A percentile compares a stretch with the other conserved stretches of the same genome.
phyloP scores from a whole-genome alignment of 768 basidiomycete species.

The Fistulinella prunicolor region DNA sequence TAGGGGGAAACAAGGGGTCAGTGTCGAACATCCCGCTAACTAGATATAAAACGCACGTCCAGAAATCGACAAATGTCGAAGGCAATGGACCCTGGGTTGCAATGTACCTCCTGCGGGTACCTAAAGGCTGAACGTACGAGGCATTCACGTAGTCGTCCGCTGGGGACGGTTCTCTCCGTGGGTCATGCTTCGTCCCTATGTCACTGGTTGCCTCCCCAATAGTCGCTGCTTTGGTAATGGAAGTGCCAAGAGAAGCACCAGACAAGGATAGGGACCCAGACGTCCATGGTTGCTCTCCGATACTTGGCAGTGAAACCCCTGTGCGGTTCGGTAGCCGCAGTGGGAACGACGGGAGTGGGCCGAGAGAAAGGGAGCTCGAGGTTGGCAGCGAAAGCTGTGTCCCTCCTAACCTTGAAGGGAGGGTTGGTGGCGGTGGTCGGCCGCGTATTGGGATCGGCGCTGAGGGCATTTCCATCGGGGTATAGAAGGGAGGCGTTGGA shows the following conservation, averaged over 20 bases:
- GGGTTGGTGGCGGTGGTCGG: conserved; percentile 4
- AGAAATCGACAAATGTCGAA: conserved; percentile 89
- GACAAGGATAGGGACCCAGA: conserved; percentile 3
- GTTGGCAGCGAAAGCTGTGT: conserved; percentile 2
- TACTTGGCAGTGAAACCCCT: conserved; percentile 13
- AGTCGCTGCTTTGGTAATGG: neutral
- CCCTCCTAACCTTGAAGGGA: conserved; percentile 8
- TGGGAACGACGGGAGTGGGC: conserved; percentile 11
- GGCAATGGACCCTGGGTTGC: conserved; percentile 95
- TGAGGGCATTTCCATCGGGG: conserved; percentile 24
- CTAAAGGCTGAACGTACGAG: conserved; percentile 85
- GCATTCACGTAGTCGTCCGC: conserved; percentile 94
- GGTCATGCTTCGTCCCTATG: conserved; percentile 1
- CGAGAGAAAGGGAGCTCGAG: conserved; percentile 3
- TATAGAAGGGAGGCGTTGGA: conserved; percentile 26
- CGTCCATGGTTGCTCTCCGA: conserved; percentile 11
- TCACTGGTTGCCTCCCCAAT: neutral
- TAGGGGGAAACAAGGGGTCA: conserved; percentile 27
- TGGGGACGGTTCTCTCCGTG: conserved; percentile 33
- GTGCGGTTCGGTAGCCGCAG: conserved; percentile 19
- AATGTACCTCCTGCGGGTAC: conserved; percentile 81
- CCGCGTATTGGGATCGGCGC: conserved; percentile 11
- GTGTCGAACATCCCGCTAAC: neutral
- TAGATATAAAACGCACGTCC: conserved; percentile 64
- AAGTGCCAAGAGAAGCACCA: neutral